Evolutionary conservation across 495 filamentous ascomycete species (phyloP).

Genomic region (Letharia columbiana): DNA sequence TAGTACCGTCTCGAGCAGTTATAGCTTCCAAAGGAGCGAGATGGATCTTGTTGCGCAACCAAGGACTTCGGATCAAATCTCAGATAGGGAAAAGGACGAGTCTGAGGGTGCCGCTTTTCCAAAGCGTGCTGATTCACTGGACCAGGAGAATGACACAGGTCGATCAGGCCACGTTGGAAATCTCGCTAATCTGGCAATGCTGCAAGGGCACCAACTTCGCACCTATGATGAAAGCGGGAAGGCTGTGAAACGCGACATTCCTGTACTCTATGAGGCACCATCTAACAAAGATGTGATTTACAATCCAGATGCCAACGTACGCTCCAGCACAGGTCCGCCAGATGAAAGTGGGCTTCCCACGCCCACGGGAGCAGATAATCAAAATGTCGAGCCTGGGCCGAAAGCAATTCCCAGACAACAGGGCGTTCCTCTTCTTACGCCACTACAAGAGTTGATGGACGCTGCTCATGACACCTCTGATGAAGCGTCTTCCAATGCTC

Average conservation of each 20-base stretch:
- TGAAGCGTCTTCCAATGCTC: constrained; percentile 25
- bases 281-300: constrained; percentile 18
- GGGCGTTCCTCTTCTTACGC: constrained; percentile 30
- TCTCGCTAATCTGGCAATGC: constrained; percentile 29
- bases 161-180: constrained; percentile 17
- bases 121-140: constrained; percentile 7
- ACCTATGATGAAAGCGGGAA: constrained; percentile 21
- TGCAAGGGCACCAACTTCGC: constrained; percentile 25
- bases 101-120: constrained; percentile 8
- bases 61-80: not conserved
- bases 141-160: constrained; percentile 6
- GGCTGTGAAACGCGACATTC: constrained; percentile 19
- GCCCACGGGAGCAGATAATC: not conserved
- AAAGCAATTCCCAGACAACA: not conserved
- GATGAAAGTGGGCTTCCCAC: constrained; percentile 8
- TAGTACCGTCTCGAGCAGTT: constrained; percentile 13
- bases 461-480: constrained; percentile 30
- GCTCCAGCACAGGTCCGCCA: constrained; percentile 9
- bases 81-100: not conserved
- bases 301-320: constrained; percentile 13
- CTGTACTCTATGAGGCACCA: constrained; percentile 16
- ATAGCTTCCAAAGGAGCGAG: constrained; percentile 10
- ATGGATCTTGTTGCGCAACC: constrained; percentile 1
- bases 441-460: constrained; percentile 32
- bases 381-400: not conserved